Conservation (phyloP, 192 early-diverging fungal species). For the Jimgerdemannia flammicorona region DNA sequence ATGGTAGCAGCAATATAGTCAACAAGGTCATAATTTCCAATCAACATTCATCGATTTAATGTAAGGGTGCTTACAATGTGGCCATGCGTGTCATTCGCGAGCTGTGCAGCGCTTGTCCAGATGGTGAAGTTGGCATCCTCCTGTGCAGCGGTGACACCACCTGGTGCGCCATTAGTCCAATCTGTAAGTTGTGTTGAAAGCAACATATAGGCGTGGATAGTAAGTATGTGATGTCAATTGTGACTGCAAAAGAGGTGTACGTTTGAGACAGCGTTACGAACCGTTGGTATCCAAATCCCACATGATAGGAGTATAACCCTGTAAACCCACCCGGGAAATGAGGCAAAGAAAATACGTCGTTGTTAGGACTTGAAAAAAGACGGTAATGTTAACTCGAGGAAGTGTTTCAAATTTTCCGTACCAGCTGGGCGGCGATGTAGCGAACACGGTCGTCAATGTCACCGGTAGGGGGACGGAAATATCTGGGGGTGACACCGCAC, state of each 20-base stretch:
- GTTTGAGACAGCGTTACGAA: conserved; percentile 4
- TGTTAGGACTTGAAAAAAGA: neutral
- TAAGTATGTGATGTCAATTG: neutral
- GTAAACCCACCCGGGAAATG: neutral
- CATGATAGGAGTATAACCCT: conserved; percentile 29
- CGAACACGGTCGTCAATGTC: conserved; percentile 62
- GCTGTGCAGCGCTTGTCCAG: neutral
- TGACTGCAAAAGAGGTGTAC: too few relatives aligned
- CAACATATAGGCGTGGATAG: neutral
- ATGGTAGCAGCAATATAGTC: too few relatives aligned
- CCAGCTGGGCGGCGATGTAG: conserved; percentile 47
- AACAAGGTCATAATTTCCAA: too few relatives aligned
- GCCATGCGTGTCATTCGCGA: neutral
- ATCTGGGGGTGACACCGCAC: conserved; percentile 28
- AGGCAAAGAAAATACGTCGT: neutral
- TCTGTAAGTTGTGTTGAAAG: neutral
- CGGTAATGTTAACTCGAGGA: too few relatives aligned
- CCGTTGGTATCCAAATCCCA: conserved; percentile 36
- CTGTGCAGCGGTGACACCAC: conserved; percentile 11
- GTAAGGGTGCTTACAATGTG: neutral
- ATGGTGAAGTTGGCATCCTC: neutral
- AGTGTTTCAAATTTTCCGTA: conserved; percentile 16
- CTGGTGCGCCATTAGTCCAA: conserved; percentile 1
- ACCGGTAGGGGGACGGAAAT: conserved; percentile 38
- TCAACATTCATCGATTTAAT: neutral